Conservation (phyloP, 306 rosid species). For the Prunus dulcis region DNA sequence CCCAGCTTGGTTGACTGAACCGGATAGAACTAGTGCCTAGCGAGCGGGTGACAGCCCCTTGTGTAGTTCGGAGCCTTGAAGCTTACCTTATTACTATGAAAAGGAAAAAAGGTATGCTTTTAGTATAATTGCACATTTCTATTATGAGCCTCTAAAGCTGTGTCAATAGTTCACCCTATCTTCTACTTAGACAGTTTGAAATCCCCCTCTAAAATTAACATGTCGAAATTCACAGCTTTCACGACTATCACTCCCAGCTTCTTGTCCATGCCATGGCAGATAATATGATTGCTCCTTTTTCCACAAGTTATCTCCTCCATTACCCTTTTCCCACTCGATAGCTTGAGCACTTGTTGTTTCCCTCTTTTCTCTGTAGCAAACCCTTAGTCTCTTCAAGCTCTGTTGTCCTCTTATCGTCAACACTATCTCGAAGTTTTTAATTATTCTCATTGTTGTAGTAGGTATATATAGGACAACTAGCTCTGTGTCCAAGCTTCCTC, state of each 20-base stretch:
- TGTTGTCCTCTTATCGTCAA: slow-evolving; percentile 1
- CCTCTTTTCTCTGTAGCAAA: not conserved
- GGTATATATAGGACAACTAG: not conserved
- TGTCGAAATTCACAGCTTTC: not conserved
- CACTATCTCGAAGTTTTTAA: not conserved
- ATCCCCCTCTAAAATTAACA: not conserved
- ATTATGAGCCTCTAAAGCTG: not conserved
- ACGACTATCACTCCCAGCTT: not conserved
- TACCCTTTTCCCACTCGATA: not conserved
- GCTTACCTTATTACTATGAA: not conserved
- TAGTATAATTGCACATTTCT: not conserved
- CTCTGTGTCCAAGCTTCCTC: not conserved
- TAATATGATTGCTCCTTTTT: not conserved
- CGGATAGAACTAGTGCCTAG: not conserved
- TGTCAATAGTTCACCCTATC: not conserved
- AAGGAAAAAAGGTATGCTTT: not conserved
- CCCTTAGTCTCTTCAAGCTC: not conserved
- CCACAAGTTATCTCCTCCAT: not conserved
- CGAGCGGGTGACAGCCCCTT: not conserved
- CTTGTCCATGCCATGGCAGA: not conserved
- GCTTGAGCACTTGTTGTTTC: not conserved
- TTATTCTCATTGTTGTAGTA: not conserved
- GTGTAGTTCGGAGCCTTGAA: not conserved
- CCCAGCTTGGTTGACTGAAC: not conserved
- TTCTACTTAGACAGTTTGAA: not conserved